Conservation (phyloP, 1,284 basidiomycete species). For the Flammula alnicola region DNA sequence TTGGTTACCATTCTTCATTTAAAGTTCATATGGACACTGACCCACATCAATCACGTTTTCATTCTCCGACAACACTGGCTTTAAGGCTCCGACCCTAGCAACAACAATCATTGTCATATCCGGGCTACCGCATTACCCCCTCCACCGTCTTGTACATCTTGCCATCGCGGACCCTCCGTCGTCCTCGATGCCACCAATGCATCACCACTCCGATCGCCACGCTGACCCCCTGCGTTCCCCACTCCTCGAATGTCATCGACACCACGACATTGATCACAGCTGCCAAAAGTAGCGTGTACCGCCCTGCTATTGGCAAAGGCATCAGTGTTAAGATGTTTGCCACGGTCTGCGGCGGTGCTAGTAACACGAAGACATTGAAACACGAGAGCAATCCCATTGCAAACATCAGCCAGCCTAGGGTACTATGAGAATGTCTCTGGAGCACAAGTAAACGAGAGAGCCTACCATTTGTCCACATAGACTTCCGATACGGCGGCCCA, state of each 20-base stretch:
- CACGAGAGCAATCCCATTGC: conserved; percentile 68
- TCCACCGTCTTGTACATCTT: conserved; percentile 79
- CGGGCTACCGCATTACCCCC: conserved; percentile 54
- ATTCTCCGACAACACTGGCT: too few relatives aligned
- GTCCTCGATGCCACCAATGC: conserved; percentile 44
- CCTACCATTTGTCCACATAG: conserved; percentile 94
- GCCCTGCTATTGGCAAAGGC: conserved; percentile 72
- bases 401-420: conserved; percentile 76
- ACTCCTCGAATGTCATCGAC: conserved; percentile 84
- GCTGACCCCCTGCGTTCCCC: conserved; percentile 69
- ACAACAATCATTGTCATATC: conserved; percentile 13
- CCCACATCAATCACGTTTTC: conserved; percentile 20
- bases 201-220: conserved; percentile 54
- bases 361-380: conserved; percentile 79
- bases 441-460: conserved; percentile 9
- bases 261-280: conserved; percentile 75
- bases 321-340: conserved; percentile 80
- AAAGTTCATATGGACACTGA: conserved; percentile 8
- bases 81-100: too few relatives aligned
- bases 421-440: conserved; percentile 21
- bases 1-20: conserved; percentile 15
- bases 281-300: conserved; percentile 71
- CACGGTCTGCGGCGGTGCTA: conserved; percentile 69
- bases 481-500: conserved; percentile 93
- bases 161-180: conserved; percentile 57